Conservation (phyloP, 2,329 filamentous ascomycete genomes). For the Mollisia scopiformis region DNA sequence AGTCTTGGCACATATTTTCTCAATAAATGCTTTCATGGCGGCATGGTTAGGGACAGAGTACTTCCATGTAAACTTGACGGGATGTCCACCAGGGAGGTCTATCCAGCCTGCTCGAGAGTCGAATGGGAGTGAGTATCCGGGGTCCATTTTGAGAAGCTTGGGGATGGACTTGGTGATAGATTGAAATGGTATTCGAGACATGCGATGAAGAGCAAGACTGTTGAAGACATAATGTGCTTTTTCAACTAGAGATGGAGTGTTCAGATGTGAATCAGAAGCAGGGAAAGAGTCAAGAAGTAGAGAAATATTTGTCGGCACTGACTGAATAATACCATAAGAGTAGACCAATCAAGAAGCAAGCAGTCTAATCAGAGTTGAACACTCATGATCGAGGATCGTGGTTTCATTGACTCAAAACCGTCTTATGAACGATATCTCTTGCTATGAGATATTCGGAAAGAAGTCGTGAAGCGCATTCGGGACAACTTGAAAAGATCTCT, state of each 20-base stretch:
- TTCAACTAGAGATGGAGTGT: neutral
- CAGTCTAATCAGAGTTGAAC: neutral
- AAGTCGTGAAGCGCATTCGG: too few species aligned
- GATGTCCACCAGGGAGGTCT: neutral
- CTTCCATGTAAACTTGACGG: neutral
- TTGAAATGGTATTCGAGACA: neutral
- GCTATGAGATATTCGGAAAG: too few species aligned
- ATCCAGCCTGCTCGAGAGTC: neutral
- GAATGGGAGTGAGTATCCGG: neutral
- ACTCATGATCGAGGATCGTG: neutral
- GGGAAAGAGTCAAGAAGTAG: neutral
- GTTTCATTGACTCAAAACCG: too few species aligned
- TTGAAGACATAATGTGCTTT: neutral
- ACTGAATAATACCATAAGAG: too few species aligned
- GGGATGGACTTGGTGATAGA: neutral
- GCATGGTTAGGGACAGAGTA: neutral
- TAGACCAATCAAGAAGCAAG: too few species aligned
- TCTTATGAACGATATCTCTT: too few species aligned
- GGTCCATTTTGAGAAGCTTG: neutral
- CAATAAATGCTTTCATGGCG: neutral
- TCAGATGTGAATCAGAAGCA: neutral
- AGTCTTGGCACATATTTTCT: neutral
- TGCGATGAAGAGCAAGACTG: neutral
- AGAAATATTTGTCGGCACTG: too few species aligned
- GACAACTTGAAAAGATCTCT: too few species aligned